Conservation (phyloP, 2,329 filamentous ascomycete genomes). For the Pseudocercospora crystallina region DNA sequence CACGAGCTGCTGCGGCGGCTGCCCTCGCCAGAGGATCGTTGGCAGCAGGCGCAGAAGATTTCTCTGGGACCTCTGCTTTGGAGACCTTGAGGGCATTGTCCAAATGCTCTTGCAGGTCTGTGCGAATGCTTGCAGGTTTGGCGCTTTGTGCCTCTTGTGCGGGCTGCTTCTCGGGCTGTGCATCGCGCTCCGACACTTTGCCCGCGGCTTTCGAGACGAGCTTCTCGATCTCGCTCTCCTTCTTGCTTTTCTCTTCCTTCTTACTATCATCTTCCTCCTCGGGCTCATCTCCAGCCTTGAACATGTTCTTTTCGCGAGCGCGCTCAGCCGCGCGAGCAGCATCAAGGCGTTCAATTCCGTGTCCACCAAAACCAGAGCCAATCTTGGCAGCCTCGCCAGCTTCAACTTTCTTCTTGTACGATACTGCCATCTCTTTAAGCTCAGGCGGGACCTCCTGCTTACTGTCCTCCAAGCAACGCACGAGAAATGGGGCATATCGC, state of each 20-base stretch:
- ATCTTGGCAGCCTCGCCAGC: conserved; percentile 82
- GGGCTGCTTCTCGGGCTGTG: conserved; percentile 17
- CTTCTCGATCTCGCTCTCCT: conserved; percentile 50
- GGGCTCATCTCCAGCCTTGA: conserved; percentile 81
- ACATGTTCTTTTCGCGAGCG: conserved; percentile 80
- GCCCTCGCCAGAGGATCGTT: conserved; percentile 49
- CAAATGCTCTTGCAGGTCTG: conserved; percentile 45
- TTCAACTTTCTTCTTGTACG: conserved; percentile 87
- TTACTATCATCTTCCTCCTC: conserved; percentile 78
- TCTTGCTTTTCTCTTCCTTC: conserved; percentile 47
- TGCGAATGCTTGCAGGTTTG: conserved; percentile 19
- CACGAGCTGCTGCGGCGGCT: conserved; percentile 83
- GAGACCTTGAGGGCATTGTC: conserved; percentile 72
- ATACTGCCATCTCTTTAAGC: conserved; percentile 60
- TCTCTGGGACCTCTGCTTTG: conserved; percentile 60
- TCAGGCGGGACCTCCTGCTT: conserved; percentile 76
- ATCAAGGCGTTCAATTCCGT: conserved; percentile 87
- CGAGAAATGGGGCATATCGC: conserved; percentile 82
- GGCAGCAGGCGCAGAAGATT: conserved; percentile 31
- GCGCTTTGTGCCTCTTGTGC: conserved; percentile 4
- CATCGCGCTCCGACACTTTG: conserved; percentile 39
- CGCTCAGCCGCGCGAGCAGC: conserved; percentile 86
- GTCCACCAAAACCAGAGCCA: conserved; percentile 87
- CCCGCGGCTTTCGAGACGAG: conserved; percentile 61
- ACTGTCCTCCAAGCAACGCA: conserved; percentile 89